Evolutionary conservation across 176 grass and related monocot species (phyloP), one percentile per base, ranked within the genome.

Genomic region (Alopecurus myosuroides): DNA sequence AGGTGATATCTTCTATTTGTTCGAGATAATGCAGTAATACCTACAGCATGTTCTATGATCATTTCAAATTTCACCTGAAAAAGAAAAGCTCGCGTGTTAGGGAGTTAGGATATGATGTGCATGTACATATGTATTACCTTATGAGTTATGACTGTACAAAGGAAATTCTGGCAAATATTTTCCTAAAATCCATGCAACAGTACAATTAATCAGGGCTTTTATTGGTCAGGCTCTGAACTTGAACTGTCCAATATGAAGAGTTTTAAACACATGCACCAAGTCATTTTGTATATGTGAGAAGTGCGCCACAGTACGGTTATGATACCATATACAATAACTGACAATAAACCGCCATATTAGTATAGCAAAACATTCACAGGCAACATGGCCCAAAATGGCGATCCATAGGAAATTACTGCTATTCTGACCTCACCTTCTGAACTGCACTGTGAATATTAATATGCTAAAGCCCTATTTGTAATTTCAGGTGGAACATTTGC

Each of bases 401-500:
- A 50, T 81, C 26, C 42, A 33, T 10, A 60, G 22, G 58, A 26
- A 35, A 77, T 66, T n/a, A 44, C 3, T 77, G 50, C n/a, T 71
- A 48, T 77, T 48, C 50, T 14, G 56, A 64, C 18, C 15, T 31
- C 2, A 7, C 33, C 48, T 48, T 23, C 6, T 46, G 25, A n/a
- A 11, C 25, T 70, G 35, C 22, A 17, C 3, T 58, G 23, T 25
- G 19, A 55, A 86, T 66, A 79, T 60, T 39, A 33, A 84, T 72
- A 64, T 79, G 58, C 40, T 55, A 76, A 51, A 37, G 66, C 48
- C 67, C 61, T 81, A 36, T 85, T 49, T 86, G 57, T 73, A 9
- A 65, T 66, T 86, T 11, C 78, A 97, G 94, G 94, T 71, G 92
- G 94, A 78, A 94, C 94, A 53, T 97, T 97, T 87, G 94, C 94